Conservation (phyloP, 225 moss, liverwort and hornwort genomes). For the Climacium dendroides region DNA sequence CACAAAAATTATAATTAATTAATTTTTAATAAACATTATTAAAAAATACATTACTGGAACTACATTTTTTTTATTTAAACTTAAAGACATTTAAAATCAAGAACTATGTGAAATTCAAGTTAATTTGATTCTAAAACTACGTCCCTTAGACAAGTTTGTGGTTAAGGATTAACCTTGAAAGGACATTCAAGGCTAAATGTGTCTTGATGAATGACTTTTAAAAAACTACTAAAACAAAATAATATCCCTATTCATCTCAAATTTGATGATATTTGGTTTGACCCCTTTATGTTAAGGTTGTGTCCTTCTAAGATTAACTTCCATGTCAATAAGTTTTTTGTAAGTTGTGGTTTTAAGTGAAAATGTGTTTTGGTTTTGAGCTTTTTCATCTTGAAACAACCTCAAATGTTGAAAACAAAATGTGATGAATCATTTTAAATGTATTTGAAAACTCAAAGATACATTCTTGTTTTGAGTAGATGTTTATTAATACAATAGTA, state of each 20-base stretch:
- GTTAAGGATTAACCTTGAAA: neutral
- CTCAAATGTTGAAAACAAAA: neutral
- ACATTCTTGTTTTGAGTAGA: rapidly evolving
- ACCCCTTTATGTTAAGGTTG: too few species aligned
- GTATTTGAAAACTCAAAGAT: neutral
- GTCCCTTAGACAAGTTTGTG: too few species aligned
- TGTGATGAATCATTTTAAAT: neutral
- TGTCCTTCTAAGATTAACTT: rapidly evolving
- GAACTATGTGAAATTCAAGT: too few species aligned
- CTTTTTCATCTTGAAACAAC: neutral
- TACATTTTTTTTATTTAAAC: too few species aligned
- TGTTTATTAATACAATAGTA: neutral
- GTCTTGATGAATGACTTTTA: neutral
- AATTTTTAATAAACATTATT: too few species aligned
- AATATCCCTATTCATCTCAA: rapidly evolving
- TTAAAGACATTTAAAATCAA: too few species aligned
- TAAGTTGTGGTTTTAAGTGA: neutral
- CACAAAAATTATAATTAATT: too few species aligned
- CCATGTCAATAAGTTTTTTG: neutral
- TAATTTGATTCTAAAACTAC: too few species aligned
- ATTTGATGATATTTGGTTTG: neutral
- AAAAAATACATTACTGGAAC: too few species aligned
- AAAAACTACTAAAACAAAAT: neutral
- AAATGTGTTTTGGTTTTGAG: neutral
- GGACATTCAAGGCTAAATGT: neutral